Percentiles rank a stretch among this genome's conserved stretches.
Evolutionary conservation across 2,329 filamentous ascomycete genomes (phyloP).

Genomic region (Fusarium compactum): DNA sequence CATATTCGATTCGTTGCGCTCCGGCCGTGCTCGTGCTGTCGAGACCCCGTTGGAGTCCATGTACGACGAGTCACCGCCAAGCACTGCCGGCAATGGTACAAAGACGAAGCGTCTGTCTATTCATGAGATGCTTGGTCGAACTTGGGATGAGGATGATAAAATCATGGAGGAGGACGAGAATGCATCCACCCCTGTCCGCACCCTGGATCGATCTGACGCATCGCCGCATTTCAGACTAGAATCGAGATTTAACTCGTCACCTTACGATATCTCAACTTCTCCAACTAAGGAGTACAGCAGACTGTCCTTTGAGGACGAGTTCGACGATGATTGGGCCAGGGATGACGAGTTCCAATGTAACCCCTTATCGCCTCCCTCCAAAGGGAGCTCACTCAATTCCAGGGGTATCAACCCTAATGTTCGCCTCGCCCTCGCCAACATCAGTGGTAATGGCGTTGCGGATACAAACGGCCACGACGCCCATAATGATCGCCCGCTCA

Average conservation of each 20-base stretch:
- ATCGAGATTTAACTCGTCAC: constrained; percentile 49
- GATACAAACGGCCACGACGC: constrained; percentile 47
- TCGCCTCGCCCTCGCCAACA: constrained; percentile 65
- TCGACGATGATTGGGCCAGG: constrained; percentile 72
- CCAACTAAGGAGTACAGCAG: constrained; percentile 59
- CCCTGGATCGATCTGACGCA: constrained; percentile 49
- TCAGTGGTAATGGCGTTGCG: constrained; percentile 61
- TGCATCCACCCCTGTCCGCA: constrained; percentile 63
- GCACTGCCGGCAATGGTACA: constrained; percentile 64
- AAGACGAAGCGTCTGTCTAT: constrained; percentile 69
- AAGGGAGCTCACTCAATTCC: constrained; percentile 64
- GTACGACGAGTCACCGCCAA: constrained; percentile 82
- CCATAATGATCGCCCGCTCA: constrained; percentile 64
- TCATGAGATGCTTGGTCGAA: constrained; percentile 67
- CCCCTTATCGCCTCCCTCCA: constrained; percentile 68
- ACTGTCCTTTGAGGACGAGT: constrained; percentile 70
- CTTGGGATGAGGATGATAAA: constrained; percentile 66
- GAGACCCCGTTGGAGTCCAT: constrained; percentile 82
- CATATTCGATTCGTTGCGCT: constrained; percentile 80
- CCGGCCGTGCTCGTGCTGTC: constrained; percentile 72
- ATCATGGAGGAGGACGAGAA: constrained; percentile 75
- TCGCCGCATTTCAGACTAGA: constrained; percentile 49
- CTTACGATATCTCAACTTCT: constrained; percentile 51
- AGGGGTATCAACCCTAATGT: constrained; percentile 65
- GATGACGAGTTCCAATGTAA: constrained; percentile 66